Base-by-base conservation (phyloP, 179 eudicot genomes). In the Silene vulgaris region DNA sequence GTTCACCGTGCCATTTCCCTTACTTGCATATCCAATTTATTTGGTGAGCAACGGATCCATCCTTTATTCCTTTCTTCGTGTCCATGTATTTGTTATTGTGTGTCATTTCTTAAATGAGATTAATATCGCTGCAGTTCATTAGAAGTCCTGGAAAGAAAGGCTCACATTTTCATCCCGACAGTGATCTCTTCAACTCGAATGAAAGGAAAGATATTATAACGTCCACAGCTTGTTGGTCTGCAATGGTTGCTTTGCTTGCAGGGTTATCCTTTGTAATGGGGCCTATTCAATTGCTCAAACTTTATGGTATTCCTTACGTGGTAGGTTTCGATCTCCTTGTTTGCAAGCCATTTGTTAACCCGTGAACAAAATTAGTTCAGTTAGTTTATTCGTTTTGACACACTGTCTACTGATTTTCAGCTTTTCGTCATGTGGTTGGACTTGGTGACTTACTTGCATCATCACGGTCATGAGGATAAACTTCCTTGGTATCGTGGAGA, bases 401-500 rank as follows among this genome's bases (percentile, higher is more conserved):
- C 77, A 48, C 21, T 78, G 59, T 30, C 48, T 59, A 5, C 1
- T 65, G 16, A 29, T 32, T 48, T 85, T 75, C 87, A 93, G 98
- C 80, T 86, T 23, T 90, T 88, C 78, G 94, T 94, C 23, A 82
- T 84, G 91, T 94, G 97, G 98, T 84, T 94, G 81, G 97, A 92
- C 81, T 71, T 92, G 75, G 98, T 94, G 68, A 94, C 98, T 75
- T 94, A 94, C 87, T 85, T 94, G 84, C 98, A 94, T 79, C 98
- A 94, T 87, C 98, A 94, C 81, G 98, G 97, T n/a, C 96, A 94
- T 29, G 96, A 94, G 7, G 96, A 94, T 14, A 94, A 94, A 75
- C 94, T 94, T 74, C 98, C 98, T 64, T 94, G 98, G 97, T 94
- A 94, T 81, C 94, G 96, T 5, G 96, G 97, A 74, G 74, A 92